Conservation (phyloP, 73 alveolate species). For the Paramecium octaurelia region DNA sequence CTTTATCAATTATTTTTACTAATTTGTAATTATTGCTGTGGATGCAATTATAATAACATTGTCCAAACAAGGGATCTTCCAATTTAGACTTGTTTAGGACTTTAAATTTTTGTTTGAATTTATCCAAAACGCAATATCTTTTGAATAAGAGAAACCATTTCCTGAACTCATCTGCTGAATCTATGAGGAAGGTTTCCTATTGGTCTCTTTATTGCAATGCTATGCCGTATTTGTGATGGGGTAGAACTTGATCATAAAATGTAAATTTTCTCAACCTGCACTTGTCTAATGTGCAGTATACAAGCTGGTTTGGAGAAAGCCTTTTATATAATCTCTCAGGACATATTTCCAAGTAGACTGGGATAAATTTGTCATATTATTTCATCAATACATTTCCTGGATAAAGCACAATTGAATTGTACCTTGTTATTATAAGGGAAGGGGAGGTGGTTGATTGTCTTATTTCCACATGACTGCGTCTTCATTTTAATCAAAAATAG, state of each 20-base stretch:
- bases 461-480: not conserved
- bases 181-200: not conserved
- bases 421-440: not conserved
- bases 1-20: slow-evolving; percentile 42
- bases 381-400: not conserved
- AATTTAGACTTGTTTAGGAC: slow-evolving; percentile 27
- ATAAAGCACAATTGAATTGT: not conserved
- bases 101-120: slow-evolving; percentile 30
- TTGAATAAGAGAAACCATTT: slow-evolving; percentile 18
- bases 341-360: not conserved
- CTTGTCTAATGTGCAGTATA: not conserved
- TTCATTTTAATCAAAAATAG: not conserved
- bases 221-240: slow-evolving; percentile 16
- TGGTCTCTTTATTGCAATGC: not conserved
- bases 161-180: slow-evolving; percentile 30
- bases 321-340: not conserved
- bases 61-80: not conserved
- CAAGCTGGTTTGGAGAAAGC: not conserved
- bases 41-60: slow-evolving; percentile 33
- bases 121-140: slow-evolving; percentile 50
- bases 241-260: not conserved
- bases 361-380: not conserved
- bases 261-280: slow-evolving; percentile 6
- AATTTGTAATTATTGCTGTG: not conserved
- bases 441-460: not conserved